Evolutionary conservation across 495 filamentous ascomycete species (phyloP).

Genomic region (Aspergillus asperescens): DNA sequence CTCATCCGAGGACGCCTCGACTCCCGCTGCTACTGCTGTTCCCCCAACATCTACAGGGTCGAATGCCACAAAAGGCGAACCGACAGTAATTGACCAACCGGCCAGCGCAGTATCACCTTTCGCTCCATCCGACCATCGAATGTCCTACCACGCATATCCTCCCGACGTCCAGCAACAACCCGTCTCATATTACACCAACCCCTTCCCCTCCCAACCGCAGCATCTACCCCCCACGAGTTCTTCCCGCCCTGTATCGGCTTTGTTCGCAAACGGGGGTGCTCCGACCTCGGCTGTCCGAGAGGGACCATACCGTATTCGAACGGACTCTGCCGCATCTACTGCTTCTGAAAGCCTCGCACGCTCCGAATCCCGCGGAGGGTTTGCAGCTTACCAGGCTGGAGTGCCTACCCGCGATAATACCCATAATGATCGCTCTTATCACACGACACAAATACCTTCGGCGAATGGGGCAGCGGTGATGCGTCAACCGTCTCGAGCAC

Average conservation of each 20-base stretch:
- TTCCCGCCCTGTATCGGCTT: slow-evolving; percentile 50
- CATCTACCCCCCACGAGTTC: slow-evolving; percentile 34
- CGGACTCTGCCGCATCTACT: slow-evolving; percentile 60
- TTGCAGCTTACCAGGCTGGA: slow-evolving; percentile 55
- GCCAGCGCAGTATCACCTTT: slow-evolving; percentile 11
- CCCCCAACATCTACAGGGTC: slow-evolving; percentile 22
- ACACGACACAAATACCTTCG: slow-evolving; percentile 49
- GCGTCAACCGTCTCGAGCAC: slow-evolving; percentile 41
- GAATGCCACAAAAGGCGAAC: slow-evolving; percentile 15
- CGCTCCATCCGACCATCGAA: slow-evolving; percentile 25
- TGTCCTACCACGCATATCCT: slow-evolving; percentile 23
- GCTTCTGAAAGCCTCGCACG: slow-evolving; percentile 51
- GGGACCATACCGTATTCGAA: slow-evolving; percentile 53
- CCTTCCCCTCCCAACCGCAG: slow-evolving; percentile 41
- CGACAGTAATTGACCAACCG: slow-evolving; percentile 21
- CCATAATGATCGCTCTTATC: slow-evolving; percentile 63
- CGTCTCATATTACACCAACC: slow-evolving; percentile 22
- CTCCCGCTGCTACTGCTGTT: slow-evolving; percentile 19
- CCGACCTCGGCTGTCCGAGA: slow-evolving; percentile 40
- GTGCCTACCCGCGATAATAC: slow-evolving; percentile 64
- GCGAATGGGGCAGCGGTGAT: slow-evolving; percentile 53
- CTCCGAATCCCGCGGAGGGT: slow-evolving; percentile 57
- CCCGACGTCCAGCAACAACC: slow-evolving; percentile 21
- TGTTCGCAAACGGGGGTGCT: slow-evolving; percentile 47
- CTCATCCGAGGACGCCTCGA: slow-evolving; percentile 42